Evolutionary conservation across 1,139 yeast species (phyloP).

Genomic region (Zygosaccharomyces sapae): DNA sequence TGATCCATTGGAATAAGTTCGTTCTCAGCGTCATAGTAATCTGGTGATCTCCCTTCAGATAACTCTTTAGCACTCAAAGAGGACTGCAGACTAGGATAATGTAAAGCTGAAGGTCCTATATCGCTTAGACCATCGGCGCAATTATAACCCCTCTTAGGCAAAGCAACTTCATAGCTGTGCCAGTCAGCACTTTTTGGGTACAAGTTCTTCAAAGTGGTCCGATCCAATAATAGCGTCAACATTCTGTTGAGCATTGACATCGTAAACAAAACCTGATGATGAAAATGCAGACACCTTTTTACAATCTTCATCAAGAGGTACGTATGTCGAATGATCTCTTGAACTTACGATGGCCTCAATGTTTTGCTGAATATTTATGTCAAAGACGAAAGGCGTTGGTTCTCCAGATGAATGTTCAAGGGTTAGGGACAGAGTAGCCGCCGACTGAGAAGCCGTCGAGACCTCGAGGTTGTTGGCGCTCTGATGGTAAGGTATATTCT

Average conservation of each 20-base stretch:
- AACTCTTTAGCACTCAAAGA: neutral
- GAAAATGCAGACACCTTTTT: neutral
- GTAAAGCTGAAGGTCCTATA: neutral
- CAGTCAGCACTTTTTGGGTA: neutral
- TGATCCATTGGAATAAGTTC: neutral
- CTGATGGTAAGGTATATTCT: neutral
- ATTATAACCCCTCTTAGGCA: neutral
- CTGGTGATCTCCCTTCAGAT: neutral
- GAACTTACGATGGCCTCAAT: neutral
- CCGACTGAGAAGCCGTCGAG: no score
- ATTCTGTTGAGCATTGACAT: neutral
- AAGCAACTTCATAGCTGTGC: neutral
- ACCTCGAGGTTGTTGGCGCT: neutral
- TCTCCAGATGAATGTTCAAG: neutral
- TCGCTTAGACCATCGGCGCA: neutral
- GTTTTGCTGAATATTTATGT: slow-evolving; percentile 1
- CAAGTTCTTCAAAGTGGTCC: neutral
- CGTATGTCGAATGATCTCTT: no score
- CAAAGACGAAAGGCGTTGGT: neutral
- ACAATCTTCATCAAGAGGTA: no score
- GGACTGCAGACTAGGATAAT: neutral
- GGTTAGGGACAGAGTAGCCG: no score
- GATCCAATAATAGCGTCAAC: neutral
- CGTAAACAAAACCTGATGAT: slow-evolving; percentile 1
- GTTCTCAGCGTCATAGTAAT: neutral